Base-by-base conservation (phyloP, 163 green algal species). In the Scenedesmus sp. region DNA sequence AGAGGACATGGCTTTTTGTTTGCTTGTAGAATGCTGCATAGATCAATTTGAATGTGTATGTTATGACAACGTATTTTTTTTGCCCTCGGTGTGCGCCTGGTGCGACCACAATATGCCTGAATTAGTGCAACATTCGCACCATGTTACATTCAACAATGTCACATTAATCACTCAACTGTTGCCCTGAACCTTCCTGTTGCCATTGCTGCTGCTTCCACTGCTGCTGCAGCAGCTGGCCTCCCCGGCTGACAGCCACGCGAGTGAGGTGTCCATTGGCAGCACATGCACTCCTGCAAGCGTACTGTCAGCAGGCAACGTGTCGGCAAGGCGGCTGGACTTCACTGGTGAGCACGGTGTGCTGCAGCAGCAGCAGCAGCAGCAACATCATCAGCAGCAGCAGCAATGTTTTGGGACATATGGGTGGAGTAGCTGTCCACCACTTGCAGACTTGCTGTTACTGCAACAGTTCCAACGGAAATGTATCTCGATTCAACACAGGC, bases 221-320 rank as follows among this genome's bases (percentile, higher is more conserved):
- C 72, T 46, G 35, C 35, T 49, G 35, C 37, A 49, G 72, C 72
- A 81, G 35, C 44, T 35, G 68, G 26, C 68, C 20, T 51, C 43
- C n/a, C n/a, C 88, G 3, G n/a, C 88, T 46, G 88, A 61, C 65
- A 92, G 88, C 49, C 59, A 30, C 70, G n/a, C 37, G 12, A 92
- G 88, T 68, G 88, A 89, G 10, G 88, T 92, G 20, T 92, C 88
- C 3, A 85, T 92, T 65, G 88, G 88, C 61, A 88, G 79, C 72
- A 22, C 82, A 44, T 89, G 88, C 76, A 46, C n/a, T 51, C 30
- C 85, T 26, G 68, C 68, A n/a, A 44, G 42, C 59, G 53, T 49
- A 40, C 33, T 35, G 20, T 43, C 78, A 53, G 56, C n/a, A 35
- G 79, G 18, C 85, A 65, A 61, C 81, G 49, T 42, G 10, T 26